Evolutionary conservation across 495 filamentous ascomycete species (phyloP).

Genomic region (Annulohypoxylon nitens): DNA sequence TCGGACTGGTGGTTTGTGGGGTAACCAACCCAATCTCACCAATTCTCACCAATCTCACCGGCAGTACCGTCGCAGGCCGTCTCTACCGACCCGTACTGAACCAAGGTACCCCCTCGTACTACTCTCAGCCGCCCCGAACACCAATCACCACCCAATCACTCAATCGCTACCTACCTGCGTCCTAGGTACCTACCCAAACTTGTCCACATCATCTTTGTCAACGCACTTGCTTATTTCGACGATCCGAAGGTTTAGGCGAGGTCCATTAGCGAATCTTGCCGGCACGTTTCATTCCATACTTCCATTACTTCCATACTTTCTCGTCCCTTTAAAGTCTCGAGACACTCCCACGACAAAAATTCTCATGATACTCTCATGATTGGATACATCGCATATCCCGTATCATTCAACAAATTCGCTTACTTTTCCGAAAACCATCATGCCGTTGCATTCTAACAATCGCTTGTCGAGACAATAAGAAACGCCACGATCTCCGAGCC

Average conservation of each 20-base stretch:
- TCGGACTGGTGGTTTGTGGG: constrained; percentile 45
- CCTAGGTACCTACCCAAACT: not conserved
- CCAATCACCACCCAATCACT: constrained; percentile 18
- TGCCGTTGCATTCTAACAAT: constrained; percentile 11
- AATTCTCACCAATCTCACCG: constrained; percentile 33
- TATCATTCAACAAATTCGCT: constrained; percentile 30
- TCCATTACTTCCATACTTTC: constrained; percentile 2
- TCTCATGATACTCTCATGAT: constrained; percentile 21
- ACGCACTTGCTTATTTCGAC: constrained; percentile 48
- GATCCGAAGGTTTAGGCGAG: constrained; percentile 47
- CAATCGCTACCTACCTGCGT: constrained; percentile 2
- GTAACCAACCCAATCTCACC: constrained; percentile 48
- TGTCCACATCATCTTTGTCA: constrained; percentile 36
- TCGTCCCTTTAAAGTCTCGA: not conserved
- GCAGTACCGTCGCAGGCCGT: constrained; percentile 45
- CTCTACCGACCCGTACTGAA: constrained; percentile 40
- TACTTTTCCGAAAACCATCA: constrained; percentile 27
- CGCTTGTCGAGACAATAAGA: constrained; percentile 5
- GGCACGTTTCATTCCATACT: constrained; percentile 30
- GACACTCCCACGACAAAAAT: not conserved
- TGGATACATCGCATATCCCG: constrained; percentile 10
- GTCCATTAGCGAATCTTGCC: constrained; percentile 43
- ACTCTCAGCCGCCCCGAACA: constrained; percentile 42
- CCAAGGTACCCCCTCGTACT: constrained; percentile 44
- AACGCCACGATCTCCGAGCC: constrained; percentile 20